Percentiles rank a stretch among this genome's conserved stretches.
These are phyloP conservation scores for Colletotrichum cuscutae DNA, from an alignment of 2,329 filamentous ascomycete genomes.

Conservation along the genomic window DNA sequence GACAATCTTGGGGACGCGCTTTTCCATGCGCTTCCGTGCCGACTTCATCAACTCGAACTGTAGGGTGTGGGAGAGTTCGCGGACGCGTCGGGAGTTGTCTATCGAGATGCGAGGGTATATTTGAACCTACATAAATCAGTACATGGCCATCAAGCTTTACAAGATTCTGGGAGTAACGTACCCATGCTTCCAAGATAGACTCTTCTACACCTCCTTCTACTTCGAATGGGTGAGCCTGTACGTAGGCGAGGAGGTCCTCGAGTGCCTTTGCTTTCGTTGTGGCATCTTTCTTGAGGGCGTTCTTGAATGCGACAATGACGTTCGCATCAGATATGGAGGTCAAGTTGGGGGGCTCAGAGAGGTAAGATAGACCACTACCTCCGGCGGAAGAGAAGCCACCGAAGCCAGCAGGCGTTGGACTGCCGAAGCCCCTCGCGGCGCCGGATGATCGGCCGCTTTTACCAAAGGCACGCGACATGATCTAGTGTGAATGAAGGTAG, in stretches of 20 bases:
- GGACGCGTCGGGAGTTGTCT: conserved; percentile 87
- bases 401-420: conserved; percentile 43
- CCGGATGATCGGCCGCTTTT: conserved; percentile 29
- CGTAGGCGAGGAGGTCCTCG: conserved; percentile 80
- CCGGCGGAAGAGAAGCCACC: conserved; percentile 53
- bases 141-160: conserved; percentile 42
- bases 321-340: conserved; percentile 81
- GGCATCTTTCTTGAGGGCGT: conserved; percentile 89
- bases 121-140: conserved; percentile 71
- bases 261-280: conserved; percentile 92
- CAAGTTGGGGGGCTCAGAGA: conserved; percentile 86
- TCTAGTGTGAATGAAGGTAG: neutral
- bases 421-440: conserved; percentile 30
- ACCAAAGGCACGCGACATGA: conserved; percentile 34
- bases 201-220: conserved; percentile 77
- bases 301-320: conserved; percentile 90
- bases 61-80: conserved; percentile 83
- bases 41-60: conserved; percentile 72
- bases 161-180: conserved; percentile 54
- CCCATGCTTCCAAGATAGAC: conserved; percentile 88
- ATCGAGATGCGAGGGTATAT: conserved; percentile 91
- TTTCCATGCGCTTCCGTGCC: conserved; percentile 84
- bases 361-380: conserved; percentile 77
- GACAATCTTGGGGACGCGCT: conserved; percentile 79
- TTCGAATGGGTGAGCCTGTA: conserved; percentile 64